Base-by-base conservation (phyloP, 2,329 filamentous ascomycete species). In the Coniochaeta hoffmannii region DNA sequence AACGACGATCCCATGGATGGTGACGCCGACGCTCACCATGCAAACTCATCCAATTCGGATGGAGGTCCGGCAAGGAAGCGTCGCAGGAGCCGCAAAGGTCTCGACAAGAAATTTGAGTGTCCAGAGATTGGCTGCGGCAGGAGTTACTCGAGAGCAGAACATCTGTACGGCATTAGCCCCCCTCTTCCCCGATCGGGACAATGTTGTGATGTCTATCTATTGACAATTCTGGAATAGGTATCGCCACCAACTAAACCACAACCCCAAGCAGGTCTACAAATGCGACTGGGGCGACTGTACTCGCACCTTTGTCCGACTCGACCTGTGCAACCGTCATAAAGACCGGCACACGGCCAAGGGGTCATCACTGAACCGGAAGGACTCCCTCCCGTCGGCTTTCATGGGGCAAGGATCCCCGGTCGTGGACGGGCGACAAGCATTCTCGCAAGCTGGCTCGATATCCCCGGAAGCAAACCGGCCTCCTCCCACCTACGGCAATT, bases 141-240 rank as follows among this genome's bases (percentile, higher is more conserved):
- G 77, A 95, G 88, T 68, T 99, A 99, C 70, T 97, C 93, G 26
- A 83, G 94, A 68, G 93, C 94, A 9, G 94, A 97, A 73, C 94
- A 99, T 76, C 77, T 99, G 75, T 97, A 82, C 79, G 79, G 76
- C 72, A 19, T 28, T n/a, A n/a, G n/a, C n/a, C 56, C 34, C 22
- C 51, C 31, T 30, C 24, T 34, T 15, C 35, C 32, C 35, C n/a
- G n/a, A n/a, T 50, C 15, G 32, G 31, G 26, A 4, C 6, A 36
- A 22, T 46, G 6, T 7, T 19, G n/a, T 50, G 6, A 50, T 50
- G 44, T 50, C 14, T 7, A 11, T 1, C n/a, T n/a, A 4, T 34
- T 22, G n/a, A 15, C 32, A 51, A 51, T n/a, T 19, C 10, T 19
- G 3, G 24, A 51, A 46, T 58, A 86, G 83, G 49, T 85, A 97